A percentile compares a stretch with the other conserved stretches of the same genome.
phyloP scores from a whole-genome alignment of 2,329 filamentous ascomycete genomes.

The Stagonosporopsis chrysanthemi region DNA sequence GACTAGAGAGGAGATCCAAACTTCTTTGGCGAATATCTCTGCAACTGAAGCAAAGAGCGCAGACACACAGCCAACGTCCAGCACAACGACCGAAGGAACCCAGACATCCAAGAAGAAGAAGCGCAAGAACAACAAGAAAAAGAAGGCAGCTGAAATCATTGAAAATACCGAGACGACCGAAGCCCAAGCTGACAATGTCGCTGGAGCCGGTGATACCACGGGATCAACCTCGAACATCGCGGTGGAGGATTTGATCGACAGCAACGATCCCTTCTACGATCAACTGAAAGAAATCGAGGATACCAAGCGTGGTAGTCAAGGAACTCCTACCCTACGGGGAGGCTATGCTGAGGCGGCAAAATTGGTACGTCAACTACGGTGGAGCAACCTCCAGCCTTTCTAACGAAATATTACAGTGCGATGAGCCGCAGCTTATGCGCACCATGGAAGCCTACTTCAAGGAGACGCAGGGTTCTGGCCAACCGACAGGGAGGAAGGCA shows the following conservation, averaged over 20 bases:
- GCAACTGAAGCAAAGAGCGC: neutral
- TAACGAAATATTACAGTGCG: neutral
- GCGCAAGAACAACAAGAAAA: constrained; percentile 15
- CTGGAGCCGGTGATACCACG: neutral
- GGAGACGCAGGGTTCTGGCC: constrained; percentile 9
- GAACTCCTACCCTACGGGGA: neutral
- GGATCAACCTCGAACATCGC: neutral
- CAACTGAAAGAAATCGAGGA: constrained; percentile 8
- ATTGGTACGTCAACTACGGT: neutral
- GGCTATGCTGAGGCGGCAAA: neutral
- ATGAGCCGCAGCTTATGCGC: constrained; percentile 9
- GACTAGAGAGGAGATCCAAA: neutral
- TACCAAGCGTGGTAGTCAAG: neutral
- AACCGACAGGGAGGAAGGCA: neutral
- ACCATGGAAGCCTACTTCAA: constrained; percentile 16
- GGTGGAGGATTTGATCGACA: neutral
- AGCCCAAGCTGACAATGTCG: neutral
- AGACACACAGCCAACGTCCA: neutral
- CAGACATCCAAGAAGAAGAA: constrained; percentile 16
- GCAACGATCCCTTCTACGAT: constrained; percentile 3
- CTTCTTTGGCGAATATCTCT: neutral
- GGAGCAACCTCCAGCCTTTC: neutral
- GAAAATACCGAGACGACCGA: neutral
- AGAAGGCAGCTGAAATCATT: neutral
- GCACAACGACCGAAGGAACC: neutral